Conservation (phyloP, 225 moss, liverwort and hornwort genomes). For the Bryum argenteum region DNA sequence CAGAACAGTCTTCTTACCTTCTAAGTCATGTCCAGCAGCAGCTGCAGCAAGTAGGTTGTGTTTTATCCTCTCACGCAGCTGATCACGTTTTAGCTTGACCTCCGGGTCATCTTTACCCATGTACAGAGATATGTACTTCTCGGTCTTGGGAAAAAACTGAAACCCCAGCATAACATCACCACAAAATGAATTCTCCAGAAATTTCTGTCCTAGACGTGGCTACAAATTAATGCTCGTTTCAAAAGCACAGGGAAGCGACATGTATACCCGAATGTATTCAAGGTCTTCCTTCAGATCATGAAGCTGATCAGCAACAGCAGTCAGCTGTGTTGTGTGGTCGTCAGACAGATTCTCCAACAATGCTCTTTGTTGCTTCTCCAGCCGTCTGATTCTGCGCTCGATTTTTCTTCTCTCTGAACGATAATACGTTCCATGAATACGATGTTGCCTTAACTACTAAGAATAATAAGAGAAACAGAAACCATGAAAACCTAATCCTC, state of each 20-base stretch:
- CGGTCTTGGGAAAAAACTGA: constrained; percentile 98
- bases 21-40: constrained; percentile 91
- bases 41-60: constrained; percentile 83
- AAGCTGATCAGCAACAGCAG: constrained; percentile 69
- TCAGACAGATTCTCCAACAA: constrained; percentile 66
- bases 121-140: constrained; percentile 88
- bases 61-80: constrained; percentile 83
- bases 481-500: neutral
- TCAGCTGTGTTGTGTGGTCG: constrained; percentile 50
- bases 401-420: constrained; percentile 92
- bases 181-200: neutral
- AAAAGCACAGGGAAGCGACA: constrained; percentile 7
- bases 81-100: constrained; percentile 63
- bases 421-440: constrained; percentile 9
- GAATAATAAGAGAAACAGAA: neutral
- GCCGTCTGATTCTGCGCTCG: constrained; percentile 86
- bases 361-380: constrained; percentile 95
- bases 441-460: neutral
- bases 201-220: neutral
- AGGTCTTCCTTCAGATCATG: constrained; percentile 90
- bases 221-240: neutral
- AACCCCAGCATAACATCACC: constrained; percentile 23
- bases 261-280: constrained; percentile 91
- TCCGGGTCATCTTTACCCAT: constrained; percentile 84
- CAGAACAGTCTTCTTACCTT: constrained; percentile 52